Percentiles rank a stretch among this genome's conserved stretches.
Evolutionary conservation across 2,329 filamentous ascomycete species (phyloP).

Genomic region (Didymella keratinophila): DNA sequence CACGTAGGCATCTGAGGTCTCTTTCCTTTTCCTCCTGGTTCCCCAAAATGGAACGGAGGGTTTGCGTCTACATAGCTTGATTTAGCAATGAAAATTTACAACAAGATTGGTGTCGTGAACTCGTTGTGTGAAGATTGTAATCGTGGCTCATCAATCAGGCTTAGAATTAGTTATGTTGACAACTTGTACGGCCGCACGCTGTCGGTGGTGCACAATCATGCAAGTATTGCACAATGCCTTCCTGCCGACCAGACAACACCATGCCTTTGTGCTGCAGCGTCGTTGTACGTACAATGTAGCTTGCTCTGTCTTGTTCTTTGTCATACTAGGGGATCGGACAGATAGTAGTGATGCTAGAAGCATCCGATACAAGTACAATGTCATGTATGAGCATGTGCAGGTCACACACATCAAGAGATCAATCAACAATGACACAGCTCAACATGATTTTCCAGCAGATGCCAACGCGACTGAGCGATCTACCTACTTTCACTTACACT

Average conservation of each 20-base stretch:
- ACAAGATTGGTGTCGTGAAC: not conserved
- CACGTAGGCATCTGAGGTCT: constrained; percentile 29
- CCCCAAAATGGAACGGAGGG: constrained; percentile 21
- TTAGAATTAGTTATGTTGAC: not conserved
- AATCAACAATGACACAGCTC: too few species aligned
- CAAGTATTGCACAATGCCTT: not conserved
- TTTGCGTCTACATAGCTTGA: constrained; percentile 33
- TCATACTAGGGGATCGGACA: not conserved
- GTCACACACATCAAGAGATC: too few species aligned
- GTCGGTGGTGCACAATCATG: not conserved
- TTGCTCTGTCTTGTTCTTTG: not conserved
- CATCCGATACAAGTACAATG: not conserved
- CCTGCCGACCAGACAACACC: too few species aligned
- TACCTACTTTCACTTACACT: too few species aligned
- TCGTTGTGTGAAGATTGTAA: not conserved
- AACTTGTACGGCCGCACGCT: not conserved
- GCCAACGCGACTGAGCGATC: too few species aligned
- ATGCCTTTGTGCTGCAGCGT: not conserved
- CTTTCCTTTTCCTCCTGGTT: constrained; percentile 20
- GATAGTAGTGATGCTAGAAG: not conserved
- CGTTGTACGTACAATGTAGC: not conserved
- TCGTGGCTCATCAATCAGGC: not conserved
- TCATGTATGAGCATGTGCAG: not conserved
- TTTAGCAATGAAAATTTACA: constrained; percentile 30
- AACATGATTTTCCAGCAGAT: too few species aligned